Conservation (phyloP, 345 rosid genomes). For the Viola odorata region DNA sequence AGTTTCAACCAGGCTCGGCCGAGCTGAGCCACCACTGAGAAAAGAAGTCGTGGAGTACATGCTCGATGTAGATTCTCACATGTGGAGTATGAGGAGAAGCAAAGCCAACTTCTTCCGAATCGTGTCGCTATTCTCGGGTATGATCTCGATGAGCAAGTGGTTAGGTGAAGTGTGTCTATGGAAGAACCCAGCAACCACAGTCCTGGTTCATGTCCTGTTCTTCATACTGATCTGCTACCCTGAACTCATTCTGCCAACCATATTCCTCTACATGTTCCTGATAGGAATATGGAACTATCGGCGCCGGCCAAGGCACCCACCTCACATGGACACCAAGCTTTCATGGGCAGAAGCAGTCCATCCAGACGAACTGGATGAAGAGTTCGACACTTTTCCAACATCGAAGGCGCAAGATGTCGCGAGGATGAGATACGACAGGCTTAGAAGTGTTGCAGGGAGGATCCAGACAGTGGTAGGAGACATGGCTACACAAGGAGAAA, state of each 20-base stretch:
- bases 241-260: constrained; percentile 25
- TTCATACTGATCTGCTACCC: constrained; percentile 29
- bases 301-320: constrained; percentile 27
- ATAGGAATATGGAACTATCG: constrained; percentile 30
- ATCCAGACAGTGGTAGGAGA: constrained; percentile 32
- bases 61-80: constrained; percentile 30
- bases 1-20: constrained; percentile 24
- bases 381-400: constrained; percentile 29
- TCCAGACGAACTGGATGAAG: constrained; percentile 30
- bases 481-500: constrained; percentile 32
- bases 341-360: constrained; percentile 28
- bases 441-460: constrained; percentile 29
- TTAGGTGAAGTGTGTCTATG: constrained; percentile 24
- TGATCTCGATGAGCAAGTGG: constrained; percentile 24
- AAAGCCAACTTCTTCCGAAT: constrained; percentile 28
- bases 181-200: constrained; percentile 24
- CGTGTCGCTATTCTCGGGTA: constrained; percentile 20
- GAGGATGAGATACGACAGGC: constrained; percentile 29
- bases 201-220: constrained; percentile 18
- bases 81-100: constrained; percentile 39
- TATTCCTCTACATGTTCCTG: constrained; percentile 27
- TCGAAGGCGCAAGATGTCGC: constrained; percentile 21
- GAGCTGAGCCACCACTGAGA: constrained; percentile 29
- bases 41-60: constrained; percentile 32
- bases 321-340: constrained; percentile 30